phyloP scores from a whole-genome alignment of 2,329 filamentous ascomycete species.

The Pseudocercospora pini-densiflorae region DNA sequence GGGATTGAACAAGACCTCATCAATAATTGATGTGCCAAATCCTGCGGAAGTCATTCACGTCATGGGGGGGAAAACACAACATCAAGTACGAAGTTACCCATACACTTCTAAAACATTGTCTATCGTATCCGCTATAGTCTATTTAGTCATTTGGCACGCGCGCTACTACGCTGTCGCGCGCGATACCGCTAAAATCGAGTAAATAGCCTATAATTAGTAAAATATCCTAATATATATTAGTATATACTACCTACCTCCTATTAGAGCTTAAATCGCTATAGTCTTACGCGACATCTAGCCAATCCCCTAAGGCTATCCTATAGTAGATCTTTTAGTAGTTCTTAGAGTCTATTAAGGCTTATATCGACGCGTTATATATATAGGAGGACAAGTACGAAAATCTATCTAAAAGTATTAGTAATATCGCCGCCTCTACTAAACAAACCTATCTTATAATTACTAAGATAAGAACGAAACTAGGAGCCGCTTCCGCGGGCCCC shows the following conservation, averaged over 20 bases:
- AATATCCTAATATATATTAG: neutral
- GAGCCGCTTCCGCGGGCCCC: neutral
- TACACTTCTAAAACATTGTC: neutral
- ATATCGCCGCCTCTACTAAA: neutral
- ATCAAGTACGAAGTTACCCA: neutral
- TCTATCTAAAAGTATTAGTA: neutral
- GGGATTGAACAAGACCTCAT: neutral
- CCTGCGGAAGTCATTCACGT: neutral
- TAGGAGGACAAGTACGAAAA: neutral
- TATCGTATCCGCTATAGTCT: neutral
- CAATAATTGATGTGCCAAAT: neutral
- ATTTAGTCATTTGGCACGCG: neutral
- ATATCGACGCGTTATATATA: neutral
- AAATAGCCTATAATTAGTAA: neutral
- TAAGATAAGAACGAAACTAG: neutral
- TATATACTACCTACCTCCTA: neutral
- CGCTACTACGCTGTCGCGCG: neutral
- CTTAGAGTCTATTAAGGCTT: neutral
- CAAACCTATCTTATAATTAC: neutral
- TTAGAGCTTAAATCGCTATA: neutral
- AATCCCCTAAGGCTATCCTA: neutral
- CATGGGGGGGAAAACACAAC: neutral
- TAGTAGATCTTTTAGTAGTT: neutral
- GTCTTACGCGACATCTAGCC: neutral
- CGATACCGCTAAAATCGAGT: neutral